Evolutionary conservation across 768 basidiomycete species (phyloP).

Genomic region (Boletus rufocinnamomeus): DNA sequence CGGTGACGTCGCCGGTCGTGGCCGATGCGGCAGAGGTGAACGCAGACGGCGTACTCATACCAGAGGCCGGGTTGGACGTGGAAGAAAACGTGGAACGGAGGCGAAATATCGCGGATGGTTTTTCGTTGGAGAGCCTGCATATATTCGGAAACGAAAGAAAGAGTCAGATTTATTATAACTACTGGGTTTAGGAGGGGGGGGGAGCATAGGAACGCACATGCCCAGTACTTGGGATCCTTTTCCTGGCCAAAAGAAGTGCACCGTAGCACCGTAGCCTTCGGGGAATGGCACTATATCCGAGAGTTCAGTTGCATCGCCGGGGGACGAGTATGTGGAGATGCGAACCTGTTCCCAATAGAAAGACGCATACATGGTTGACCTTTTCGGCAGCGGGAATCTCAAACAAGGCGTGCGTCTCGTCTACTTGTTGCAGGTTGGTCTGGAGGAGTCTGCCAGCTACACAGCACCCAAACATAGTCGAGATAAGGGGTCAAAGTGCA

Average conservation of each 20-base stretch:
- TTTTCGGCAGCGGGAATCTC: conserved; percentile 67
- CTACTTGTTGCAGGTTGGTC: conserved; percentile 78
- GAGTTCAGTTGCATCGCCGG: neutral
- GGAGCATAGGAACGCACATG: conserved; percentile 52
- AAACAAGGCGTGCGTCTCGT: conserved; percentile 81
- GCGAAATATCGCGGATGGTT: conserved; percentile 88
- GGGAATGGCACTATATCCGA: conserved; percentile 66
- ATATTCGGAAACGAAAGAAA: neutral
- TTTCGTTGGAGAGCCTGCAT: conserved; percentile 91
- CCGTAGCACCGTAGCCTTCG: conserved; percentile 79
- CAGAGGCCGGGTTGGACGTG: conserved; percentile 31
- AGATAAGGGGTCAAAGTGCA: neutral
- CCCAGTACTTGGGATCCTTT: conserved; percentile 86
- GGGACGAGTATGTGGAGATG: neutral
- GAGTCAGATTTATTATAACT: neutral
- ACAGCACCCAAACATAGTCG: conserved; percentile 73
- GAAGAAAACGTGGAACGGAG: conserved; percentile 64
- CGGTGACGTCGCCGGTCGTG: conserved; percentile 54
- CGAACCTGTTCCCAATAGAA: conserved; percentile 76
- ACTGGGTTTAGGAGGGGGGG: neutral
- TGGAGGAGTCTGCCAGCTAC: conserved; percentile 78
- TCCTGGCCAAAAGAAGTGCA: conserved; percentile 86
- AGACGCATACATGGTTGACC: conserved; percentile 87
- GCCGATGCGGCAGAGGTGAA: conserved; percentile 32
- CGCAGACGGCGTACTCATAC: conserved; percentile 35